Evolutionary conservation across 805 yeast species (phyloP).

Genomic region (Saitoella complicata): DNA sequence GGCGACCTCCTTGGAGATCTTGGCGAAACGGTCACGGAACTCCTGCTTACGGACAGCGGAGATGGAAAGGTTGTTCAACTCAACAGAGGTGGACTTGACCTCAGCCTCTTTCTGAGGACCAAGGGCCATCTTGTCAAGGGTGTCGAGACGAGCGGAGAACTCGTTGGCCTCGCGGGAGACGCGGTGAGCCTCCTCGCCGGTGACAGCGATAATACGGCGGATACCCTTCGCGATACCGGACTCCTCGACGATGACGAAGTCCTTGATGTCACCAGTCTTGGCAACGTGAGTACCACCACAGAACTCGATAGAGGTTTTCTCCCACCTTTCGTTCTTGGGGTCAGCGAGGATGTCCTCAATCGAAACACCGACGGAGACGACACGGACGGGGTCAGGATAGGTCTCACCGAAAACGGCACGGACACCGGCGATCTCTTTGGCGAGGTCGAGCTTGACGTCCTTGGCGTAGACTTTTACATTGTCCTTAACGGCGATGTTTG

Average conservation of each 20-base stretch:
- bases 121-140: slow-evolving; percentile 46
- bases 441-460: slow-evolving; percentile 61
- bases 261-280: slow-evolving; percentile 85
- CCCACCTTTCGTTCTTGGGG: slow-evolving; percentile 66
- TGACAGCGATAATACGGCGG: slow-evolving; percentile 93
- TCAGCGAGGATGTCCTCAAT: slow-evolving; percentile 62
- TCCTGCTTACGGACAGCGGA: slow-evolving; percentile 66
- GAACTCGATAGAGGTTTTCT: slow-evolving; percentile 68
- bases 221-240: slow-evolving; percentile 97
- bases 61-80: slow-evolving; percentile 64
- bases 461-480: slow-evolving; percentile 63
- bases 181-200: slow-evolving; percentile 78
- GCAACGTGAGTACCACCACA: slow-evolving; percentile 98
- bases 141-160: slow-evolving; percentile 43
- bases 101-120: slow-evolving; percentile 66
- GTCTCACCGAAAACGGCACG: slow-evolving; percentile 99
- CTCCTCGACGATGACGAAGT: slow-evolving; percentile 79
- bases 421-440: slow-evolving; percentile 63
- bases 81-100: slow-evolving; percentile 71
- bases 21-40: slow-evolving; percentile 55
- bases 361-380: slow-evolving; percentile 85
- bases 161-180: slow-evolving; percentile 75
- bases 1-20: slow-evolving; percentile 70
- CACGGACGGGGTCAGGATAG: slow-evolving; percentile 97
- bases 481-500: slow-evolving; percentile 52